These are phyloP conservation scores for Codiaeum variegatum DNA, from an alignment of 441 rosid genomes.

Conservation along the genomic window DNA sequence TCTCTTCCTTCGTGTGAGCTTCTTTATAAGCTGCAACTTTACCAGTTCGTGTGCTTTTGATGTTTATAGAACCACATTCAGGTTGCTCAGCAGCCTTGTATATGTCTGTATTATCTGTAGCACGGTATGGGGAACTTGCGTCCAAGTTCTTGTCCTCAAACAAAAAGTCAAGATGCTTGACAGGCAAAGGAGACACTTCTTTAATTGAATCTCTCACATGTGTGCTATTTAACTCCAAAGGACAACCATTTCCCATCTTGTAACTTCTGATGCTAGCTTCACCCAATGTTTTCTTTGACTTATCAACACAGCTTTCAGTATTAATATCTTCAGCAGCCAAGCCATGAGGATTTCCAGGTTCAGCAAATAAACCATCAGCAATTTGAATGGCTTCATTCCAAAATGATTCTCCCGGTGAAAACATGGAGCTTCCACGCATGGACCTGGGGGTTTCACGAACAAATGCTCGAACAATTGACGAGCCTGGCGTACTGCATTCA, in stretches of 20 bases:
- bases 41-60: conserved; percentile 26
- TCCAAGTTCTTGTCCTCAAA: conserved; percentile 57
- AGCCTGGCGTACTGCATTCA: conserved; percentile 66
- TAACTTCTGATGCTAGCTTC: conserved; percentile 42
- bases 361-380: conserved; percentile 73
- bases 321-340: conserved; percentile 28
- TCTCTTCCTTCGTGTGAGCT: conserved; percentile 30
- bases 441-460: conserved; percentile 63
- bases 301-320: conserved; percentile 28
- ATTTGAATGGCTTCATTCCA: conserved; percentile 94
- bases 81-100: conserved; percentile 34
- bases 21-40: conserved; percentile 24
- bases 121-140: conserved; percentile 23
- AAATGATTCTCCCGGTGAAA: conserved; percentile 92
- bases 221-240: conserved; percentile 38
- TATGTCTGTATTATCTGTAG: conserved; percentile 24
- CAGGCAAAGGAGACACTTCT: conserved; percentile 66
- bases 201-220: conserved; percentile 33
- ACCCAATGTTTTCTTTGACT: conserved; percentile 34
- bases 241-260: conserved; percentile 30
- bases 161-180: conserved; percentile 74
- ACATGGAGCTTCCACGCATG: conserved; percentile 74
- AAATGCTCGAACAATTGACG: conserved; percentile 40
- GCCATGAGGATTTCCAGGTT: conserved; percentile 30
- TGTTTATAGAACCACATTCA: conserved; percentile 35